Conservation (phyloP, 805 yeast species). For the Diddensiella santjacobensis region DNA sequence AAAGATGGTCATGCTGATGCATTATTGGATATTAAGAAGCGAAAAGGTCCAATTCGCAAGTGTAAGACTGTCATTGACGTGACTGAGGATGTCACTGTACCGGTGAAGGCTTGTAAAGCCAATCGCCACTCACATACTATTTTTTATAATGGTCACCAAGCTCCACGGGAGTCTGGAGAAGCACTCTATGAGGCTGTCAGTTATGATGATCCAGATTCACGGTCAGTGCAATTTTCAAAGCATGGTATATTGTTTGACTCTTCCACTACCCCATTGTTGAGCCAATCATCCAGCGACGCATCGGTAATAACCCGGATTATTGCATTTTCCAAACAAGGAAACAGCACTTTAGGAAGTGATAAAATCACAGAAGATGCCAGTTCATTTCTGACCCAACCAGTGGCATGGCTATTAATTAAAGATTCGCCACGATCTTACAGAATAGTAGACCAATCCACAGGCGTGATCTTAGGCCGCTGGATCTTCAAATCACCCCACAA, state of each 20-base stretch:
- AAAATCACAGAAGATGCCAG: not conserved
- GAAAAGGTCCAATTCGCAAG: not conserved
- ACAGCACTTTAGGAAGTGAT: not conserved
- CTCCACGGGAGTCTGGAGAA: conserved; percentile 4
- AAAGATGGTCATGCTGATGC: not conserved
- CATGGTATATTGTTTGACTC: conserved; percentile 5
- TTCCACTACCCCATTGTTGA: conserved; percentile 1
- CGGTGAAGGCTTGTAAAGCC: not conserved
- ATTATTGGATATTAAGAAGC: not conserved
- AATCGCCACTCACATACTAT: not conserved
- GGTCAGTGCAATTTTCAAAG: not conserved
- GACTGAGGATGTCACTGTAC: not conserved
- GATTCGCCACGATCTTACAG: conserved; percentile 8
- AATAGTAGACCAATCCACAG: conserved; percentile 22
- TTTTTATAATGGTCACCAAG: conserved; percentile 9
- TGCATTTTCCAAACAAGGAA: not conserved
- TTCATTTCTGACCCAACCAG: conserved; percentile 16
- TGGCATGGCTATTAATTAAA: conserved; percentile 20
- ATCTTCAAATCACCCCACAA: not conserved
- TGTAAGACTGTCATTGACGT: not conserved
- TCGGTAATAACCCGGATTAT: not conserved
- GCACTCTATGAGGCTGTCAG: conserved; percentile 1
- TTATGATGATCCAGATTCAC: conserved; percentile 6
- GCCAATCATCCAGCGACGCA: not conserved
- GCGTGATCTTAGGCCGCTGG: conserved; percentile 21